Base-by-base conservation (phyloP, 176 grass and related monocot species). In the Oryza longistaminata region DNA sequence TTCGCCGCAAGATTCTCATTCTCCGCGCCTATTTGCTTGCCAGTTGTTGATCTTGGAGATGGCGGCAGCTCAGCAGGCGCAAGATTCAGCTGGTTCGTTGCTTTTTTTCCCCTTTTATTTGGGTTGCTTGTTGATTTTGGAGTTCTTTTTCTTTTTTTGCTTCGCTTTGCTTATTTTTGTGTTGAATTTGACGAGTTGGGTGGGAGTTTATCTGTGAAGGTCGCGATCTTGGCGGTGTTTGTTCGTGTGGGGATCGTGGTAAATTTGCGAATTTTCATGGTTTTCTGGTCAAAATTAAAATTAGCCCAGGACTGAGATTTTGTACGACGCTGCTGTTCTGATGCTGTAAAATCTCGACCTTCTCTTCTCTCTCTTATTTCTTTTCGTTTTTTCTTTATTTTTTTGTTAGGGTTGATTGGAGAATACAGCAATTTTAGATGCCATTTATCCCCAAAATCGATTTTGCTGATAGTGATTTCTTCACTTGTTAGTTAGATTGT, bases 11-110 rank as follows among this genome's bases (percentile, higher is more conserved):
- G 52, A 75, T 75, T 75, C 48, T 16, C 48, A 75, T 75, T 75
- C 48, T 16, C 48, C 48, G 3, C 25, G 8, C 52, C 6, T 58
- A n/a, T 58, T 75, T 75, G 4, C 50, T 26, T 58, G 73, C 73
- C 22, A 19, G 9, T 68, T 49, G 27, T 19, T 55, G 83, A 71
- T 79, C 67, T 79, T 11, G 52, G 83, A 34, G 66, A 61, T 77
- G 83, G 49, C 14, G 9, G 75, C 75, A 17, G 55, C 37, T 39
- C 52, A 86, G 49, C 83, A 79, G 49, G 75, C 74, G 67, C 75
- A 53, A 50, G 75, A 86, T 79, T 66, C 64, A 45, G 61, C 70
- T 11, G 84, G 84, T 79, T 78, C 15, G 26, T 45, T 21, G 39
- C 13, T 79, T 42, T 45, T 45, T 53, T 62, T 4, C n/a, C 27